Evolutionary conservation across 495 filamentous ascomycete genomes (phyloP).

Genomic region (Pseudotulostoma volvatum): DNA sequence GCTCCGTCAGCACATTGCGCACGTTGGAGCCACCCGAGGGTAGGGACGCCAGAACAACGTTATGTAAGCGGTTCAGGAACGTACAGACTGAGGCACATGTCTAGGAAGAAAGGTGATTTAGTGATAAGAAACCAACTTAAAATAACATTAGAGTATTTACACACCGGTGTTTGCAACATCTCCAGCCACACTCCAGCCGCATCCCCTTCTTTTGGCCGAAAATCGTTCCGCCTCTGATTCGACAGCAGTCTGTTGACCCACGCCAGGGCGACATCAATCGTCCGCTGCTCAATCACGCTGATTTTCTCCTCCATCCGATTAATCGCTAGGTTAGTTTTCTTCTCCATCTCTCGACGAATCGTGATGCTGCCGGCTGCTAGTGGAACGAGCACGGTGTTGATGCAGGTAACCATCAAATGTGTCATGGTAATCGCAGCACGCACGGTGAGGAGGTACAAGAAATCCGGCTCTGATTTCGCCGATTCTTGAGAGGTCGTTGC

Average conservation of each 20-base stretch:
- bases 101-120: constrained; percentile 10
- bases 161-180: constrained; percentile 59
- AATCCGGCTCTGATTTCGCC: constrained; percentile 69
- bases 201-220: constrained; percentile 74
- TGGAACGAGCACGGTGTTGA: constrained; percentile 77
- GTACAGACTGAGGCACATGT: constrained; percentile 63
- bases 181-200: constrained; percentile 51
- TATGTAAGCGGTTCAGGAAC: constrained; percentile 55
- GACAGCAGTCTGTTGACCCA: constrained; percentile 63
- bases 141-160: constrained; percentile 4
- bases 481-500: constrained; percentile 57
- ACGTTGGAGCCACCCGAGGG: constrained; percentile 59
- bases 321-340: constrained; percentile 54
- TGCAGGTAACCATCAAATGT: constrained; percentile 81
- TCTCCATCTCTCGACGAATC: constrained; percentile 78
- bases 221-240: constrained; percentile 81
- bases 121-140: constrained; percentile 1
- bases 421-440: constrained; percentile 74
- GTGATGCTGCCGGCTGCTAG: constrained; percentile 79
- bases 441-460: constrained; percentile 63
- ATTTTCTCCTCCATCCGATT: constrained; percentile 77
- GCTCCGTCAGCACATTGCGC: constrained; percentile 62
- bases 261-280: constrained; percentile 65
- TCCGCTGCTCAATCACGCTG: constrained; percentile 68
- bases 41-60: constrained; percentile 45